Evolutionary conservation across 2,329 filamentous ascomycete species (phyloP).

Genomic region (Paecilomyces variotii): DNA sequence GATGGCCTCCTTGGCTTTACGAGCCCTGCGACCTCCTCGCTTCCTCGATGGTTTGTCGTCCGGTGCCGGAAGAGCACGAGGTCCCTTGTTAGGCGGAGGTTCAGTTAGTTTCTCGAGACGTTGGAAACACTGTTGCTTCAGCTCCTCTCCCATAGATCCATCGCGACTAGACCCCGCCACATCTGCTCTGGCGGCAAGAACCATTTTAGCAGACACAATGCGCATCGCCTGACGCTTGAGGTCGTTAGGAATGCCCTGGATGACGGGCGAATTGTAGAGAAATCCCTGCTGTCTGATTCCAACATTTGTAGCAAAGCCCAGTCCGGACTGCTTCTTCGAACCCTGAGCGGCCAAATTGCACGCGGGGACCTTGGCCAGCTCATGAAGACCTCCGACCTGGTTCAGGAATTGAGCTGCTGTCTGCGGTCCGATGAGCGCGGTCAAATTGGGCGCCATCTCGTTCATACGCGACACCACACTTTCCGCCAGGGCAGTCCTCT

Average conservation of each 20-base stretch:
- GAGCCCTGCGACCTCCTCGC: constrained; percentile 77
- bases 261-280: constrained; percentile 84
- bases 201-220: constrained; percentile 86
- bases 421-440: constrained; percentile 79
- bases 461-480: constrained; percentile 98
- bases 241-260: constrained; percentile 75
- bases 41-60: constrained; percentile 94
- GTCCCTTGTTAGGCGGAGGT: constrained; percentile 80
- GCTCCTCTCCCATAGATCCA: constrained; percentile 71
- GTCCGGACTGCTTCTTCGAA: constrained; percentile 73
- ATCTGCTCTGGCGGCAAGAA: constrained; percentile 87
- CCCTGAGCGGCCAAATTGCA: constrained; percentile 90
- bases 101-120: constrained; percentile 89
- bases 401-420: constrained; percentile 97
- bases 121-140: constrained; percentile 75
- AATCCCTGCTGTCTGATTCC: constrained; percentile 87
- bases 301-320: constrained; percentile 86
- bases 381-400: constrained; percentile 78
- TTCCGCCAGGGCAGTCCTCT: constrained; percentile 78
- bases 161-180: constrained; percentile 73
- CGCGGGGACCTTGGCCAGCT: constrained; percentile 82
- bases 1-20: constrained; percentile 92
- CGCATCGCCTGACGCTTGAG: constrained; percentile 90
- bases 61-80: constrained; percentile 77
- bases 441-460: constrained; percentile 89